These are phyloP conservation scores for Cichorium intybus DNA, from an alignment of 140 eudicot species.

Conservation along the genomic window DNA sequence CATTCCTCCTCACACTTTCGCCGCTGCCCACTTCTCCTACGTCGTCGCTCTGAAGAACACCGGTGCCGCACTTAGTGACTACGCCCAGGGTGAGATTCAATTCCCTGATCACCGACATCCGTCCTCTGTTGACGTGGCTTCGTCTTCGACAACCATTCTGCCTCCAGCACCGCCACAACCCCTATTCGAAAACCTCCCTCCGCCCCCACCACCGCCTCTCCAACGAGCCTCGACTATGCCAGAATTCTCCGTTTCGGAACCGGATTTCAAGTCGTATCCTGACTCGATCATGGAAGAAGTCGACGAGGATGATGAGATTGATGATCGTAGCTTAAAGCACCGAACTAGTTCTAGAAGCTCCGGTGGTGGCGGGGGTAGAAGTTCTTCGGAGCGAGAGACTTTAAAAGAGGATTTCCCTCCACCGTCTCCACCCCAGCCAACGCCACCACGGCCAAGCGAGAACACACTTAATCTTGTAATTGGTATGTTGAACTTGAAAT, in stretches of 20 bases:
- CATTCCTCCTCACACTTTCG: no score
- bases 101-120: constrained; percentile 14
- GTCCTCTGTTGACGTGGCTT: constrained; percentile 9
- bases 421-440: constrained; percentile 48
- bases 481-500: no score
- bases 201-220: constrained; percentile 40
- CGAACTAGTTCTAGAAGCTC: constrained; percentile 39
- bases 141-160: constrained; percentile 17
- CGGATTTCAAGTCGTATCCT: constrained; percentile 25
- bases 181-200: constrained; percentile 15
- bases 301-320: constrained; percentile 48
- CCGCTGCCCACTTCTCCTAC: no score
- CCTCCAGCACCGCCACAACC: constrained; percentile 68
- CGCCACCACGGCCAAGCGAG: constrained; percentile 26
- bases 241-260: constrained; percentile 37
- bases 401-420: constrained; percentile 39
- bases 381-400: constrained; percentile 21
- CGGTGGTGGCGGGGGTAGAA: constrained; percentile 33
- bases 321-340: constrained; percentile 38
- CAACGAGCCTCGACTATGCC: constrained; percentile 74
- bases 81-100: constrained; percentile 71
- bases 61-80: no score
- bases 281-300: constrained; percentile 67
- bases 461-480: background rate
- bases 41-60: no score